A percentile compares a stretch with the other conserved stretches of the same genome.
Evolutionary conservation across 129 eudicot species (phyloP).

Genomic region (Apium graveolens): DNA sequence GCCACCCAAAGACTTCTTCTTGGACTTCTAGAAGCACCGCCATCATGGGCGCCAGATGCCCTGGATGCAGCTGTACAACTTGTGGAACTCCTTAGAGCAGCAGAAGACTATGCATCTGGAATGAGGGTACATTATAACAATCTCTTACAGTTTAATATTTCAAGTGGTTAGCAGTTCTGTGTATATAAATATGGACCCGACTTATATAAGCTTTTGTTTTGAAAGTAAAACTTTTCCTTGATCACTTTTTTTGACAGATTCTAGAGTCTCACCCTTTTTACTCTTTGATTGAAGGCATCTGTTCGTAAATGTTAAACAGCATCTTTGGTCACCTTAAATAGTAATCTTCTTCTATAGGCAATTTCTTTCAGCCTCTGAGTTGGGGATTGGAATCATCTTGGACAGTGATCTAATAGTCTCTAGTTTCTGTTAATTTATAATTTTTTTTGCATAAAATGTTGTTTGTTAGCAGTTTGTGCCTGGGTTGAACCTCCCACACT

Average conservation of each 20-base stretch:
- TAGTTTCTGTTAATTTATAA: background rate
- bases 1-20: slow-evolving; percentile 97
- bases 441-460: background rate
- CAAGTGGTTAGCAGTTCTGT: background rate
- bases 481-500: background rate
- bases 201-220: background rate
- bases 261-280: background rate
- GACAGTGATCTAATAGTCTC: background rate
- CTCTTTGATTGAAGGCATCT: background rate
- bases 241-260: background rate
- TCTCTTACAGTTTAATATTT: background rate
- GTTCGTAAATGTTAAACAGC: background rate
- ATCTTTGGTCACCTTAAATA: background rate
- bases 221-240: background rate
- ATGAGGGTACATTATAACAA: slow-evolving; percentile 57
- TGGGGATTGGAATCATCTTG: background rate
- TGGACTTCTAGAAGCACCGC: slow-evolving; percentile 98
- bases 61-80: slow-evolving; percentile 99
- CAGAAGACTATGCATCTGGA: slow-evolving; percentile 96
- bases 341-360: background rate
- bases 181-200: background rate
- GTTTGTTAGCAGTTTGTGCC: background rate
- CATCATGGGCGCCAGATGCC: slow-evolving; percentile 99
- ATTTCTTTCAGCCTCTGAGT: background rate
- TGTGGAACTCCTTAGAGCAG: slow-evolving; percentile 96